A percentile compares a stretch with the other conserved stretches of the same genome.
These are phyloP conservation scores for Prunus mume DNA, from an alignment of 306 rosid species.

Conservation along the genomic window DNA sequence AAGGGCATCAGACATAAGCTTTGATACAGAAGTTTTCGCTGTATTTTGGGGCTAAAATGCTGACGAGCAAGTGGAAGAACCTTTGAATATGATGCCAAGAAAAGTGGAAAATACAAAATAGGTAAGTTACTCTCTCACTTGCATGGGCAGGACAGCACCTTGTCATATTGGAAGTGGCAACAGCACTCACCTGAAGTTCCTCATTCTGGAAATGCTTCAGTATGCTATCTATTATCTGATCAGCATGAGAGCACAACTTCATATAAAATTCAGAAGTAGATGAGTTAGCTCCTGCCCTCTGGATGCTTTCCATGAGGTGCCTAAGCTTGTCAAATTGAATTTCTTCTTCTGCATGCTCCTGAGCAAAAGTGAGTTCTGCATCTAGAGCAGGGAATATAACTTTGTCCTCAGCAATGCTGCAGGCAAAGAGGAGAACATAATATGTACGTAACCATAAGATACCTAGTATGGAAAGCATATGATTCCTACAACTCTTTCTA, in stretches of 20 bases:
- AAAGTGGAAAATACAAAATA: not conserved
- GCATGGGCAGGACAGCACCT: slow-evolving; percentile 3
- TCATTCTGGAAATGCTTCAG: slow-evolving; percentile 78
- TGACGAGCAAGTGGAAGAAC: slow-evolving; percentile 92
- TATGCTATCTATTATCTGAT: slow-evolving; percentile 78
- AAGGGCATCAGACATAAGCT: slow-evolving; percentile 93
- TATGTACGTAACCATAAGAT: not conserved
- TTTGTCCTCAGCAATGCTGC: slow-evolving; percentile 91
- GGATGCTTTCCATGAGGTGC: slow-evolving; percentile 71
- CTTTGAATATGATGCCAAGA: slow-evolving; percentile 22
- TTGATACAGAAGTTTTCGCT: slow-evolving; percentile 76
- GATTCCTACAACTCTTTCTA: not conserved
- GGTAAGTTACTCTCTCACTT: not conserved
- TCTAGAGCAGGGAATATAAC: slow-evolving; percentile 91
- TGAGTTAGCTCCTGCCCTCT: slow-evolving; percentile 73
- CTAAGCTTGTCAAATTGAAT: slow-evolving; percentile 83
- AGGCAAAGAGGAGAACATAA: slow-evolving; percentile 23
- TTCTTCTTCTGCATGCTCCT: slow-evolving; percentile 87
- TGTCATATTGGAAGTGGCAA: slow-evolving; percentile 13
- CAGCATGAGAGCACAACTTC: slow-evolving; percentile 82
- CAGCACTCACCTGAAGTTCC: slow-evolving; percentile 78
- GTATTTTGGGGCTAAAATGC: slow-evolving; percentile 76
- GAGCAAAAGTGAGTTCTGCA: slow-evolving; percentile 66
- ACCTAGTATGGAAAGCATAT: not conserved
- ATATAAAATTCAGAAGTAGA: slow-evolving; percentile 62